phyloP scores from a whole-genome alignment of 2,329 filamentous ascomycete species.

The Neurospora sp. region DNA sequence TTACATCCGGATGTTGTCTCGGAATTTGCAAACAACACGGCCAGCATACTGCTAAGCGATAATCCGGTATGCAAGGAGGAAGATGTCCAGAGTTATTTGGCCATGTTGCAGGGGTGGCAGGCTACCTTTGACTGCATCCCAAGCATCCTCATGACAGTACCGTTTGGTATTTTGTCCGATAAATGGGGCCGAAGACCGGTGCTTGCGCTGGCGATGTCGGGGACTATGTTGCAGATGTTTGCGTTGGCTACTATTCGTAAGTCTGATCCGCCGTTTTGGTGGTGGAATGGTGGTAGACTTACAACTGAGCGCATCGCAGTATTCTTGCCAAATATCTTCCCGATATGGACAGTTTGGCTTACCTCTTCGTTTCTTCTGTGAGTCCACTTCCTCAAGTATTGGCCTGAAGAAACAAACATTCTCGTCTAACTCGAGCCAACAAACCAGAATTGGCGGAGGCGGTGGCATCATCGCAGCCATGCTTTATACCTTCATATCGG shows the following conservation, averaged over 20 bases:
- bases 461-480: conserved; percentile 30
- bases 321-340: conserved; percentile 27
- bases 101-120: conserved; percentile 40
- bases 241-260: conserved; percentile 18
- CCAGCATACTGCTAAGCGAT: conserved; percentile 21
- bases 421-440: background rate
- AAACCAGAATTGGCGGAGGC: conserved; percentile 31
- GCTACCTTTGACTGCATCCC: conserved; percentile 36
- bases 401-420: too few relatives aligned
- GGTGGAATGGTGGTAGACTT: background rate
- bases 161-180: conserved; percentile 37
- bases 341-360: conserved; percentile 30
- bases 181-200: conserved; percentile 35
- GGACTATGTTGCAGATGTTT: conserved; percentile 12
- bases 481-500: conserved; percentile 36
- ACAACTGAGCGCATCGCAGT: conserved; percentile 19
- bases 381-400: conserved; percentile 2
- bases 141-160: conserved; percentile 32
- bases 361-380: conserved; percentile 25
- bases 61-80: conserved; percentile 36
- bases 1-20: conserved; percentile 33
- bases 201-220: conserved; percentile 23
- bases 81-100: conserved; percentile 40
- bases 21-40: conserved; percentile 15
- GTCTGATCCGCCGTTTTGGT: background rate